phyloP scores from a whole-genome alignment of 352 stramenopile species.

The Phytopythium oedochilum region DNA sequence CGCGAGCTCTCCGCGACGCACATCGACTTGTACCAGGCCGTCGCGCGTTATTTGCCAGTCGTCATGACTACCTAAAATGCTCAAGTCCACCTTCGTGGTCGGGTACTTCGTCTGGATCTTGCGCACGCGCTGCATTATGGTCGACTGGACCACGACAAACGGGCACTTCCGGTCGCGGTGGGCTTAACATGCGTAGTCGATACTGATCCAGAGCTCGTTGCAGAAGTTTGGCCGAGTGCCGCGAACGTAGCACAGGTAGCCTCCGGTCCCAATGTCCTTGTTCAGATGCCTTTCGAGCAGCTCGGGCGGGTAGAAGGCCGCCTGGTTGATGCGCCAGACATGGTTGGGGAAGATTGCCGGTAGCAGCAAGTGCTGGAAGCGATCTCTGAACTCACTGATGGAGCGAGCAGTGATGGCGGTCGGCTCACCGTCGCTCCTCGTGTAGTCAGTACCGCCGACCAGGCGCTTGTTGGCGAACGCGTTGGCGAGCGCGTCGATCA shows the following conservation, averaged over 20 bases:
- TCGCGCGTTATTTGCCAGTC: neutral
- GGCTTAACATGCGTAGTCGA: neutral
- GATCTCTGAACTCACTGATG: too few relatives aligned
- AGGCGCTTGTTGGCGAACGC: neutral
- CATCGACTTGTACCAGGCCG: neutral
- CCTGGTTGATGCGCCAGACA: too few relatives aligned
- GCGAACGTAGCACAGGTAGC: neutral
- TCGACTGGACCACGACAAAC: too few relatives aligned
- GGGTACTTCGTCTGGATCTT: neutral
- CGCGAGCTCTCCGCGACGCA: neutral
- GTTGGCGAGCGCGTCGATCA: too few relatives aligned
- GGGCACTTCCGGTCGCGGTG: neutral
- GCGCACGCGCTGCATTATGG: too few relatives aligned
- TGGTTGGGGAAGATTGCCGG: too few relatives aligned
- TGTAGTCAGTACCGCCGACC: too few relatives aligned
- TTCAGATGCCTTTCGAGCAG: too few relatives aligned
- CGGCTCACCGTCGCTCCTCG: too few relatives aligned
- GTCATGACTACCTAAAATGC: neutral
- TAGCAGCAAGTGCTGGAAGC: too few relatives aligned
- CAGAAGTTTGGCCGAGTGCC: neutral
- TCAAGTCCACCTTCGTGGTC: neutral
- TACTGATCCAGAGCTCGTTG: conserved; percentile 3
- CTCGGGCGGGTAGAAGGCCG: neutral
- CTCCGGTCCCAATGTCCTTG: neutral
- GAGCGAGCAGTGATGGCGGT: too few relatives aligned